Evolutionary conservation across 257 asterid species (phyloP), one percentile per base, ranked within the genome.

Genomic region (Linaria vulgaris): DNA sequence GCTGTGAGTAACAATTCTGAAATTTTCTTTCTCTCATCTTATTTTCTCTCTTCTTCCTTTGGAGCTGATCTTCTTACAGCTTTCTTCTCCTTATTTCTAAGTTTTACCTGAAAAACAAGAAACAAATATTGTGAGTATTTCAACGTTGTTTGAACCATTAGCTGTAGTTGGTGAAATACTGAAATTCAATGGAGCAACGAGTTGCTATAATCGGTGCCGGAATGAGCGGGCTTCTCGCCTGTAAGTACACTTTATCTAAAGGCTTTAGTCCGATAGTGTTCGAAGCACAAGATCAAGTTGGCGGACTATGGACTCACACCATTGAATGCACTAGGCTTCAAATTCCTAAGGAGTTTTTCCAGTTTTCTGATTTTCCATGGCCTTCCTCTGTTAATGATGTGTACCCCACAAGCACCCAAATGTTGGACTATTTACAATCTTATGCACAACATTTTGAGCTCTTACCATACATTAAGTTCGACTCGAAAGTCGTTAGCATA

Each of bases 171-270:
- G n/a, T n/a, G n/a, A n/a, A n/a, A n/a, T n/a, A n/a, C n/a, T n/a
- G n/a, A n/a, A n/a, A n/a, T n/a, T 52, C 27, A 14, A 82, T 82
- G 95, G 85, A 78, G 67, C 80, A 80, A 47, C 56, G 84, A 14
- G 84, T 87, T 0, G 86, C 80, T 3, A 82, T 87, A 11, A 34
- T 87, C 12, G 95, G 95, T 37, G 95, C 83, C 13, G 95, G 95
- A 64, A 67, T 82, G 16, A 76, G 87, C 12, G 95, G 95, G 11
- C 84, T 87, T 63, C 82, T 87, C 0, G 95, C 91, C 58, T 84
- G 91, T 52, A 87, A 82, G 55, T 80, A 84, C 59, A 55, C 80
- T 37, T 38, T 70, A 17, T 68, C 78, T 6, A 75, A 64, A 17
- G 95, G 95, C 0, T 74, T 78, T 9, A 34, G 22, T 3, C 92